Conservation (phyloP, 768 basidiomycete species). For the Leccinum barrowsii region DNA sequence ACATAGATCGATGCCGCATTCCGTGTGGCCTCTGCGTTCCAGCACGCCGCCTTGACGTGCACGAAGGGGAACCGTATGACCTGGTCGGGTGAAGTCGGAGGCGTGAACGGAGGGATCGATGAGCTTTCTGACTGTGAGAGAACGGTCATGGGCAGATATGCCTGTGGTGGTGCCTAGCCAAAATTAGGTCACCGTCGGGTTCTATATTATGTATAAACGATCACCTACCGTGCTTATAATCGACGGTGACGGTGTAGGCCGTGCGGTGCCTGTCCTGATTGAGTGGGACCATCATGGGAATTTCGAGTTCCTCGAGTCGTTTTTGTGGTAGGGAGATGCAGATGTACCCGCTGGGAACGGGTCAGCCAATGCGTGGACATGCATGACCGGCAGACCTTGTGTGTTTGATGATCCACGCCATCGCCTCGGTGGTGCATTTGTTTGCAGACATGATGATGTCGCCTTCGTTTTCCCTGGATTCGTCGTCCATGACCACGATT, state of each 20-base stretch:
- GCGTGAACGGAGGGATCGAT: conserved; percentile 55
- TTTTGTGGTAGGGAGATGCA: conserved; percentile 80
- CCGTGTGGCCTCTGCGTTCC: conserved; percentile 90
- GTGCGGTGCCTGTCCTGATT: conserved; percentile 92
- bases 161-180: conserved; percentile 83
- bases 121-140: conserved; percentile 80
- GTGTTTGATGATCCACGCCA: conserved; percentile 99
- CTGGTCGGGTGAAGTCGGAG: conserved; percentile 84
- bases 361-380: conserved; percentile 7
- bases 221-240: conserved; percentile 76
- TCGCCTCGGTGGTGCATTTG: conserved; percentile 87
- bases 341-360: conserved; percentile 75
- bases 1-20: conserved; percentile 87
- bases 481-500: conserved; percentile 97
- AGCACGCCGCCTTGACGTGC: conserved; percentile 83
- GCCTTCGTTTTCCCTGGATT: conserved; percentile 93
- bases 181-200: neutral
- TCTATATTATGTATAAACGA: neutral
- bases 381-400: conserved; percentile 64
- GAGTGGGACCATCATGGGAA: conserved; percentile 91
- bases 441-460: conserved; percentile 89
- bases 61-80: conserved; percentile 92
- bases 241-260: conserved; percentile 94
- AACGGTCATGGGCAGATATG: conserved; percentile 94
- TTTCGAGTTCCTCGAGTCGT: conserved; percentile 70